Evolutionary conservation across 2,329 filamentous ascomycete genomes (phyloP), one percentile per base, ranked within the genome.

Genomic region (Lasiodiplodia theobromae): DNA sequence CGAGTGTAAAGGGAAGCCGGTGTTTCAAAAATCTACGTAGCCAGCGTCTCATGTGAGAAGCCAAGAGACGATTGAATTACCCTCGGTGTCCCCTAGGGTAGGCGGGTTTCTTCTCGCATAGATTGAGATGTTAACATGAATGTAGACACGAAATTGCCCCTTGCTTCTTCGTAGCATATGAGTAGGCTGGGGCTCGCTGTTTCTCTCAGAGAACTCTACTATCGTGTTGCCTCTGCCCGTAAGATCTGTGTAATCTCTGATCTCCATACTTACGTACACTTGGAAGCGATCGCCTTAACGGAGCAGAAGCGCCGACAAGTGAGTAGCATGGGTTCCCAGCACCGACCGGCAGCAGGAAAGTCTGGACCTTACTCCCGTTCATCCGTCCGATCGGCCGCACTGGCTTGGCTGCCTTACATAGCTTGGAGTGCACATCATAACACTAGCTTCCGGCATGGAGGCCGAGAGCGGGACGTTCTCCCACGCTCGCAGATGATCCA

Each of bases 341-440:
- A 21, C 18, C n/a, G 44, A 18, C 44, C 21, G 44, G 44, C 21
- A 47, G n/a, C 44, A 14, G 23, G 14, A 57, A 31, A 31, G 53
- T 57, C 53, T 57, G 44, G 44, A 21, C 44, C 44, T 47, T 7
- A 6, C 21, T 47, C 18, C 44, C 44, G n/a, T 18, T 21, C 44
- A 47, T 47, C 44, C 44, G n/a, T 21, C 44, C 44, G 14, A 21
- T n/a, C n/a, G 44, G n/a, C 18, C 7, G 44, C 44, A 3, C 14
- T 23, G 28, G 18, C 7, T 21, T 21, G 54, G 54, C 54, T 18
- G 57, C 57, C 57, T 60, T 60, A 7, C 57, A 60, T 47, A 47
- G 11, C 31, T 23, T 8, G 23, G 51, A 53, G 25, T 31, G 51
- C n/a, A n/a, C 18, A 21, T 47, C 44, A 47, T 47, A 21, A 18